These are phyloP conservation scores for Cladosporium sp. DNA, from an alignment of 2,329 filamentous ascomycete species.

Conservation along the genomic window DNA sequence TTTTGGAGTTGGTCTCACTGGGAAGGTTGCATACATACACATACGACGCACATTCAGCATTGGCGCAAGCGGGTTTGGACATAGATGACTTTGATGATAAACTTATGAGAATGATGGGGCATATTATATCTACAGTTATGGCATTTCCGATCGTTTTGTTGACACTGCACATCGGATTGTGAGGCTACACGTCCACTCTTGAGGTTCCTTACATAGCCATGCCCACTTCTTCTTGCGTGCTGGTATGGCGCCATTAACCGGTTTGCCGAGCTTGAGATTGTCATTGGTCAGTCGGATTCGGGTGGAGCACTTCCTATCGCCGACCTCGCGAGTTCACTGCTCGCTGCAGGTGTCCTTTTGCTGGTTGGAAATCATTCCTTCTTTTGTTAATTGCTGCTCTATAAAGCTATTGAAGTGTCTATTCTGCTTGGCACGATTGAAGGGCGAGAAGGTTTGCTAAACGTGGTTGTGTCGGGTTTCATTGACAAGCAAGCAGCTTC, in stretches of 20 bases:
- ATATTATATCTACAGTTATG: neutral
- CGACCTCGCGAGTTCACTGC: constrained; percentile 1
- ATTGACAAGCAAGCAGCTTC: neutral
- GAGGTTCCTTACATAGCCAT: neutral
- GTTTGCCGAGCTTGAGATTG: neutral
- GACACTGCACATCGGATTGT: neutral
- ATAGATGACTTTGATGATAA: neutral
- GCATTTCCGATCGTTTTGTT: neutral
- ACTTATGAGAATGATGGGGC: neutral
- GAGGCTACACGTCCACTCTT: neutral
- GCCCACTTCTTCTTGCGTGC: neutral
- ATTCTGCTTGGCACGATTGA: neutral
- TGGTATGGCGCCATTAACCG: neutral
- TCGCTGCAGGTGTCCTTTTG: neutral
- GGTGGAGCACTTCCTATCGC: constrained; percentile 4
- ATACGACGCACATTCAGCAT: neutral
- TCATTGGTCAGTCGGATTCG: neutral
- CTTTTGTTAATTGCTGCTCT: neutral
- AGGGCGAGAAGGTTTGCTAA: neutral
- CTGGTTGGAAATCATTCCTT: neutral
- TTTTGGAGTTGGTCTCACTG: neutral
- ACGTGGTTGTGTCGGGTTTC: neutral
- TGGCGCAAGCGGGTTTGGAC: neutral
- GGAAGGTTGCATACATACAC: neutral
- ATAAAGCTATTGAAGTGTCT: neutral